These are phyloP conservation scores for Ogataea thermomethanolica DNA, from an alignment of 805 yeast genomes.

Conservation along the genomic window DNA sequence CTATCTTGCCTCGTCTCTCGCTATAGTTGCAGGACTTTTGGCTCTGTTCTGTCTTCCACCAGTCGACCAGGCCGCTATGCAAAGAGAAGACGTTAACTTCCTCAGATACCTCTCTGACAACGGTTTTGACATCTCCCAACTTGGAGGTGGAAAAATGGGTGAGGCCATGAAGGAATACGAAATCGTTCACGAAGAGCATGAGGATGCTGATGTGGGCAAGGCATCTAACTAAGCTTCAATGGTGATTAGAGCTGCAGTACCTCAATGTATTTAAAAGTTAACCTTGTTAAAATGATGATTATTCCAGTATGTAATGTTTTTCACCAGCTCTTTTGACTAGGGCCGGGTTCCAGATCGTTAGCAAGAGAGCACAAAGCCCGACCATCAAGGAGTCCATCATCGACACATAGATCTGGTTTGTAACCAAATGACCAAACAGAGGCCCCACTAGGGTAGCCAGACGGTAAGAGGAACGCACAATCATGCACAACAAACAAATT, in stretches of 20 bases:
- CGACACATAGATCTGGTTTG: slow-evolving; percentile 55
- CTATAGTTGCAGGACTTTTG: slow-evolving; percentile 65
- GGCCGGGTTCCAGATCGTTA: slow-evolving; percentile 64
- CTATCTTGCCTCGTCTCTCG: slow-evolving; percentile 75
- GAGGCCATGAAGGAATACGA: slow-evolving; percentile 16
- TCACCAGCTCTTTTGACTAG: slow-evolving; percentile 29
- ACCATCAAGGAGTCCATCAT: slow-evolving; percentile 63
- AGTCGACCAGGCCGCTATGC: slow-evolving; percentile 79
- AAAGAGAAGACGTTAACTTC: slow-evolving; percentile 72
- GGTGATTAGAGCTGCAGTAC: not conserved
- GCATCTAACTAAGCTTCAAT: not conserved
- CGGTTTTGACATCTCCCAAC: slow-evolving; percentile 64
- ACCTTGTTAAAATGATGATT: not conserved
- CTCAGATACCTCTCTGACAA: slow-evolving; percentile 58
- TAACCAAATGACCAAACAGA: slow-evolving; percentile 65
- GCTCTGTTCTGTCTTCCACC: slow-evolving; percentile 73
- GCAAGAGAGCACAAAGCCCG: slow-evolving; percentile 41
- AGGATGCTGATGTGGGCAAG: not conserved
- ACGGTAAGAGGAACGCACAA: slow-evolving; percentile 67
- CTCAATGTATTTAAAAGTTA: too few relatives aligned
- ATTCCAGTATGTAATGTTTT: not conserved
- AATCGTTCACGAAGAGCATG: slow-evolving; percentile 10
- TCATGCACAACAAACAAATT: slow-evolving; percentile 48
- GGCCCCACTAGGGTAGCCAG: slow-evolving; percentile 69
- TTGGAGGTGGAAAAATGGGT: slow-evolving; percentile 42